Evolutionary conservation across 208 protist species (phyloP).

Genomic region (Phytomonas sp.): DNA sequence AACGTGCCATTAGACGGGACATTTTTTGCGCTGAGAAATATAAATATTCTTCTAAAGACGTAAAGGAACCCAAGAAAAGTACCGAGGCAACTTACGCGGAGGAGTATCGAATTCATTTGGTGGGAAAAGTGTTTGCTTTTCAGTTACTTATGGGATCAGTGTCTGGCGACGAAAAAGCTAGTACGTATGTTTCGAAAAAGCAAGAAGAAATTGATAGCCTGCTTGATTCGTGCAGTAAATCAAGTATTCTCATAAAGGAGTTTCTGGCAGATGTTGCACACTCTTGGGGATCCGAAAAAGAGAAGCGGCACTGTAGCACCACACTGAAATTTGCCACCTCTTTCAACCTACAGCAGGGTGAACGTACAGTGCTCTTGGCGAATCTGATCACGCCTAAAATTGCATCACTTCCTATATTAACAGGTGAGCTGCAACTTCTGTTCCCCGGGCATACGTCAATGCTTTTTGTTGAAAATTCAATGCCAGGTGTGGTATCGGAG

Average conservation of each 20-base stretch:
- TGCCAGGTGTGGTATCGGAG: constrained; percentile 29
- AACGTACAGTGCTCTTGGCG: constrained; percentile 23
- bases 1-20: constrained; percentile 51
- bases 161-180: constrained; percentile 30
- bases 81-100: constrained; percentile 50
- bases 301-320: constrained; percentile 34
- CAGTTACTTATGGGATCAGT: constrained; percentile 38
- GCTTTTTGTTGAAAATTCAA: constrained; percentile 36
- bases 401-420: constrained; percentile 33
- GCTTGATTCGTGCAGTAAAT: constrained; percentile 51
- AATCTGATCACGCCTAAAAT: constrained; percentile 28
- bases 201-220: constrained; percentile 56
- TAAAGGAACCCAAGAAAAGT: constrained; percentile 56
- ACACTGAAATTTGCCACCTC: constrained; percentile 29
- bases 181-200: constrained; percentile 27
- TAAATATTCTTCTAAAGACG: constrained; percentile 64
- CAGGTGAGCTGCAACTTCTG: constrained; percentile 51
- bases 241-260: constrained; percentile 41
- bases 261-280: constrained; percentile 49
- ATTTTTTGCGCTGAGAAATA: constrained; percentile 57
- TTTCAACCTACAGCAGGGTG: constrained; percentile 24
- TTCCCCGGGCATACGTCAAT: constrained; percentile 27
- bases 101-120: constrained; percentile 50
- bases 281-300: constrained; percentile 38
- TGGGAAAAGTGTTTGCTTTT: constrained; percentile 63